phyloP scores from a whole-genome alignment of 371 early-diverging fungal genomes.

The Synchytrium microbalum region DNA sequence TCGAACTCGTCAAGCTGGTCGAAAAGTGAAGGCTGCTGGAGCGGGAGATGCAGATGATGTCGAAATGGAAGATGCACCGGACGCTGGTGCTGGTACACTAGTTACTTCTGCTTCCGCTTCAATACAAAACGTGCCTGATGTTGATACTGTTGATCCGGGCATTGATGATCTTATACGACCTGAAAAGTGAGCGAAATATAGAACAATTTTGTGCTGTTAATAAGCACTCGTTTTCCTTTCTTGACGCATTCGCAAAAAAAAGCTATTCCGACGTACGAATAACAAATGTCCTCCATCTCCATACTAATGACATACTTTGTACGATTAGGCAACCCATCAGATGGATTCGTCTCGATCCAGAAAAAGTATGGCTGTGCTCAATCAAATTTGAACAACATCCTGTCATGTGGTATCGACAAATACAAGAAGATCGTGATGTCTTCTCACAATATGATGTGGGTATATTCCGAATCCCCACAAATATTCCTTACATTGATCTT shows the following conservation, averaged over 20 bases:
- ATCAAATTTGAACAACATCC: slow-evolving; percentile 88
- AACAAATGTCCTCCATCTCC: too few relatives aligned
- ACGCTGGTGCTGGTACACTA: slow-evolving; percentile 51
- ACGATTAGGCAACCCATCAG: slow-evolving; percentile 66
- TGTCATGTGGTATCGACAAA: slow-evolving; percentile 94
- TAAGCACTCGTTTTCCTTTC: background rate
- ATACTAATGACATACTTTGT: too few relatives aligned
- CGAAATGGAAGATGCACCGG: slow-evolving; percentile 39
- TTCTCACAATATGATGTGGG: slow-evolving; percentile 89
- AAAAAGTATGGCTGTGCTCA: slow-evolving; percentile 86
- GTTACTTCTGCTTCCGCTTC: slow-evolving; percentile 19
- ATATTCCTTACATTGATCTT: background rate
- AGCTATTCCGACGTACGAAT: too few relatives aligned
- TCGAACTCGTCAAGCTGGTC: background rate
- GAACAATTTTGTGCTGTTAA: background rate
- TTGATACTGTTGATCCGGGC: background rate
- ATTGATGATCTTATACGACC: slow-evolving; percentile 53
- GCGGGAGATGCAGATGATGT: slow-evolving; percentile 49
- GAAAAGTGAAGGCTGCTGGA: background rate
- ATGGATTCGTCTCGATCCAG: slow-evolving; percentile 96
- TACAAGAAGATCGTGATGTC: slow-evolving; percentile 90
- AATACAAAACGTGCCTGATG: slow-evolving; percentile 8
- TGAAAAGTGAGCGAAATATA: slow-evolving; percentile 55
- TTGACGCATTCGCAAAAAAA: too few relatives aligned
- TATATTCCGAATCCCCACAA: slow-evolving; percentile 20